phyloP scores from a whole-genome alignment of 495 filamentous ascomycete species.

The Penicillium subrubescens region DNA sequence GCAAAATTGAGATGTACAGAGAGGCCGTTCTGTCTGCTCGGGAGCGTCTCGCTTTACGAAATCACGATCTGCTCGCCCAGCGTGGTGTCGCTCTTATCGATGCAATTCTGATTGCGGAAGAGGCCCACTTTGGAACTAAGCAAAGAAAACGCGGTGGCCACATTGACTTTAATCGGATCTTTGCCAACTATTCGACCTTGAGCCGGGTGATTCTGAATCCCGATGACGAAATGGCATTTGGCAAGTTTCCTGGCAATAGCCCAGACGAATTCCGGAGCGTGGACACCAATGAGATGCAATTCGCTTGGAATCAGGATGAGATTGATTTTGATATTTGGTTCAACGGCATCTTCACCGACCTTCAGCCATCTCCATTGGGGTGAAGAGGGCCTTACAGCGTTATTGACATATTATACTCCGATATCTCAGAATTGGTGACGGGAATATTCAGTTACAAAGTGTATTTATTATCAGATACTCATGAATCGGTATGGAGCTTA shows the following conservation, averaged over 20 bases:
- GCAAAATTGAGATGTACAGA: conserved; percentile 24
- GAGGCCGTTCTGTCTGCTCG: conserved; percentile 29
- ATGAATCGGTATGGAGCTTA: conserved; percentile 47
- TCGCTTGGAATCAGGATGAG: conserved; percentile 29
- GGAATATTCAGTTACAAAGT: background rate
- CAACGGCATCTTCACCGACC: conserved; percentile 30
- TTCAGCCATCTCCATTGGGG: conserved; percentile 17
- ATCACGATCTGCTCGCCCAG: conserved; percentile 31
- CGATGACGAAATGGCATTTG: conserved; percentile 23
- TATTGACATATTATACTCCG: background rate
- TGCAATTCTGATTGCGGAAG: conserved; percentile 31
- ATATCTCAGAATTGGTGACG: background rate
- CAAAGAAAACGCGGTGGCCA: conserved; percentile 9
- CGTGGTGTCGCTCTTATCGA: conserved; percentile 36
- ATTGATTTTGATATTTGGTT: conserved; percentile 37
- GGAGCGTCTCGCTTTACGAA: conserved; percentile 25
- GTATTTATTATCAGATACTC: background rate
- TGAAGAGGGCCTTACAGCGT: background rate
- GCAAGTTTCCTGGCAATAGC: conserved; percentile 15
- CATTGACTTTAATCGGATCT: conserved; percentile 30
- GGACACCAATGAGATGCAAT: conserved; percentile 26
- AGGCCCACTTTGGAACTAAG: background rate
- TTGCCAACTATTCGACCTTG: conserved; percentile 30
- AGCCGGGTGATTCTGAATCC: conserved; percentile 21
- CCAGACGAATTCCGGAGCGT: conserved; percentile 21